Evolutionary conservation across 202 grass and related monocot genomes (phyloP).

Genomic region (Setaria italica): DNA sequence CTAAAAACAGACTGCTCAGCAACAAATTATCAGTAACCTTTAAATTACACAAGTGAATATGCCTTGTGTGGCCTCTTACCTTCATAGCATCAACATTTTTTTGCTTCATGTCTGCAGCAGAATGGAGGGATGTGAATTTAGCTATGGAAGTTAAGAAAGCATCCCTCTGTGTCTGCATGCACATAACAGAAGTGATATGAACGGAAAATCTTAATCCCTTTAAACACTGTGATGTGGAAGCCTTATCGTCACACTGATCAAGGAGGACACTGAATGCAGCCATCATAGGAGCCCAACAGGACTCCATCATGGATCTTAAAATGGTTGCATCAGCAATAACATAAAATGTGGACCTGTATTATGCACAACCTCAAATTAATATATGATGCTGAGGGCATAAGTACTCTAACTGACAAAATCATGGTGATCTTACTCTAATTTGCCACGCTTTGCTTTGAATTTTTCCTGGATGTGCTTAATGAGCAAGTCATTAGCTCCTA

Average conservation of each 20-base stretch:
- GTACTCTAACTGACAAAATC: conserved; percentile 29
- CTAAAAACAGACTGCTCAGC: neutral
- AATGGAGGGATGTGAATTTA: conserved; percentile 97
- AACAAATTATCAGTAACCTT: conserved; percentile 8
- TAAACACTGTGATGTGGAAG: conserved; percentile 88
- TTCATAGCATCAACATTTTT: conserved; percentile 98
- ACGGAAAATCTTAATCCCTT: conserved; percentile 85
- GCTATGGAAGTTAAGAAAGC: conserved; percentile 96
- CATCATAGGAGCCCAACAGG: conserved; percentile 99
- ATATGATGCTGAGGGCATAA: conserved; percentile 20
- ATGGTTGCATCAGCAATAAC: conserved; percentile 81
- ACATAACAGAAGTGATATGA: conserved; percentile 92
- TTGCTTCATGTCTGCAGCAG: conserved; percentile 95
- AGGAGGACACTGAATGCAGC: conserved; percentile 95
- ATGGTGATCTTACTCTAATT: conserved; percentile 80
- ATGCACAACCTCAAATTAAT: conserved; percentile 46
- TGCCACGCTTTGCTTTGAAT: conserved; percentile 93
- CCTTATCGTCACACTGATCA: conserved; percentile 86
- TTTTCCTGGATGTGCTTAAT: conserved; percentile 96
- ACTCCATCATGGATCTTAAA: conserved; percentile 96
- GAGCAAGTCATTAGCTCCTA: conserved; percentile 91
- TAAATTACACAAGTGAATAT: neutral
- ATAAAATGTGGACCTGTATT: conserved; percentile 91
- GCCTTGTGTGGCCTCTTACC: conserved; percentile 49
- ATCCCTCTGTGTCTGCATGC: conserved; percentile 95